Base-by-base conservation (phyloP, 1,284 basidiomycete species). In the Chiua sp. region DNA sequence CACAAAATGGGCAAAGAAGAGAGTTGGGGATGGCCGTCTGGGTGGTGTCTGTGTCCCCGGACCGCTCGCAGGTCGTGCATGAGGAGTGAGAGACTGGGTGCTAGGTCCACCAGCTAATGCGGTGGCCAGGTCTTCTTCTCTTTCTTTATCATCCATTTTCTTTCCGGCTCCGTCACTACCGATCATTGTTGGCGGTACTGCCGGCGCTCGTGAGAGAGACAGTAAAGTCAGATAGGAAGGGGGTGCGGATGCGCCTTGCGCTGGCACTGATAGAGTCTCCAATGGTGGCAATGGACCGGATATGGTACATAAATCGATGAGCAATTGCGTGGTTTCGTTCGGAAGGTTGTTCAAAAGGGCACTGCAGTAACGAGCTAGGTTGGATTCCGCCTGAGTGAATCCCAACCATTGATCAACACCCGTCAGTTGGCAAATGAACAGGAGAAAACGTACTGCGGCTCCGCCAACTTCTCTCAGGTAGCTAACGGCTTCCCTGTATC, bases 1-100 rank as follows among this genome's bases (percentile, higher is more conserved):
- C 47, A 98, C 90, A 66, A 98, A 99, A 74, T 98, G 94, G 0
- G 96, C 90, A 70, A 98, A 98, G 75, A 95, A 98, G 35, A 91
- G 81, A 2, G 90, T 82, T 0, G 96, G 95, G 0, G 94, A 94
- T 0, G 94, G 92, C 0, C 87, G 81, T 61, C 86, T 84, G 57
- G 79, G 71, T 3, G 74, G 75, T 0, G 65, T 62, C 16, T 71
- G 67, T 1, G 65, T 57, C 7, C 53, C 72, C 69, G 63, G 26
- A 39, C 70, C 69, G 4, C 67, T 47, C 10, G 56, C 30, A 18
- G 66, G 47, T 47, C 48, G 61, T 28, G 15, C 48, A 20, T 63
- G 65, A 0, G 59, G 53, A 3, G n/a, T 58, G 12, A 49, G 30
- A 7, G 64, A 35, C 51, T 64, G 71, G 26, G 32, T 13, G 15